A percentile compares a stretch with the other conserved stretches of the same genome.
Evolutionary conservation across 2,329 filamentous ascomycete species (phyloP).

Genomic region (Ceratocystis albifundus): DNA sequence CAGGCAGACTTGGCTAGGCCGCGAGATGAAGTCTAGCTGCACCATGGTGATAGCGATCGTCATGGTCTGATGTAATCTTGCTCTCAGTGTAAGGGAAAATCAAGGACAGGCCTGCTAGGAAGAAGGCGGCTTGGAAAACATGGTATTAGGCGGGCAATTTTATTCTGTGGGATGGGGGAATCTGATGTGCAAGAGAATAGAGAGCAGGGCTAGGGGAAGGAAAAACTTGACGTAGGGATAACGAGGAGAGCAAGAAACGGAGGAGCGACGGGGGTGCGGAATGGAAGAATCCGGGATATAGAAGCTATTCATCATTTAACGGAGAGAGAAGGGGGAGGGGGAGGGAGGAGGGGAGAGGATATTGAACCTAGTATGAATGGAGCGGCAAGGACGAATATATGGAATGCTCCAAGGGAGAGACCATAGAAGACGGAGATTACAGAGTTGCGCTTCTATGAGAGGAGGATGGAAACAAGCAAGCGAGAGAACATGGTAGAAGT

Average conservation of each 20-base stretch:
- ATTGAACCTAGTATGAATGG: not conserved
- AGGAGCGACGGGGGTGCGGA: not conserved
- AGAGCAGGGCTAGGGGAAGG: not conserved
- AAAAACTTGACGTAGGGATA: not conserved
- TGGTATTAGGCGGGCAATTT: not conserved
- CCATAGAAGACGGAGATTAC: slow-evolving; percentile 4
- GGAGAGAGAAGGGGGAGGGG: not conserved
- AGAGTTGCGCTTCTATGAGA: not conserved
- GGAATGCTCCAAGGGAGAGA: not conserved
- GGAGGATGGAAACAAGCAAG: not conserved
- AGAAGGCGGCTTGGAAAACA: not conserved
- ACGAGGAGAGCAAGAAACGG: not conserved
- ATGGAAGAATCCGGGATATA: slow-evolving; percentile 1
- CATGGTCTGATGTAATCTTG: slow-evolving; percentile 3
- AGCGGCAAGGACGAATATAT: not conserved
- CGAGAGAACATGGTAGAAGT: not conserved
- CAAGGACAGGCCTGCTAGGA: not conserved
- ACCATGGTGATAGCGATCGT: slow-evolving; percentile 5
- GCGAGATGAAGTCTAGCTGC: not conserved
- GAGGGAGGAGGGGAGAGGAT: too few relatives aligned
- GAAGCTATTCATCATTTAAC: not conserved
- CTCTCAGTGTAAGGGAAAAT: not conserved
- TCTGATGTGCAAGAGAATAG: not conserved
- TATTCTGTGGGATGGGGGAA: too few relatives aligned
- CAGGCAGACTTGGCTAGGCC: not conserved